A percentile compares a stretch with the other conserved stretches of the same genome.
phyloP scores from a whole-genome alignment of 2,329 filamentous ascomycete genomes.

The Colletotrichum paranaense region DNA sequence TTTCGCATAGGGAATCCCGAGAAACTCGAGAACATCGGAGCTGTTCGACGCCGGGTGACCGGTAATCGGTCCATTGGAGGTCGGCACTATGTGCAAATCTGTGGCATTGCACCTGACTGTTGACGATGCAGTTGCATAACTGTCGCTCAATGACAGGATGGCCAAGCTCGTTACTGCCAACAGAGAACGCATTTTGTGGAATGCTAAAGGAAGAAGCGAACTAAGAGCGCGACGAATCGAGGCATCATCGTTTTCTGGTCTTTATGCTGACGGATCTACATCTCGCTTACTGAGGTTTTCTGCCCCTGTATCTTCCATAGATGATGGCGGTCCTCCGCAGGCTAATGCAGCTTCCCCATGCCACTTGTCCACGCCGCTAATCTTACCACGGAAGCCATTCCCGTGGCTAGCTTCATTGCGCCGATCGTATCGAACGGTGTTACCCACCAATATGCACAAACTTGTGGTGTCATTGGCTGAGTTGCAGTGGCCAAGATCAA shows the following conservation, averaged over 20 bases:
- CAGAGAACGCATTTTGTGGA: not conserved
- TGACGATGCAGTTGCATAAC: not conserved
- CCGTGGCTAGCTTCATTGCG: conserved; percentile 3
- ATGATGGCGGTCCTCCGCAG: not conserved
- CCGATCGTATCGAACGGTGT: not conserved
- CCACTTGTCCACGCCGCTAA: not conserved
- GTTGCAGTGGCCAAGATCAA: not conserved
- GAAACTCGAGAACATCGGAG: conserved; percentile 48
- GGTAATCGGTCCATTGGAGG: conserved; percentile 47
- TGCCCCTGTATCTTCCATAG: not conserved
- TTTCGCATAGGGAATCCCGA: conserved; percentile 47
- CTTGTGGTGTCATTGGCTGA: not conserved
- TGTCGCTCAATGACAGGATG: not conserved
- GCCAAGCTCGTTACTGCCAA: not conserved
- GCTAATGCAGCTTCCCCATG: not conserved
- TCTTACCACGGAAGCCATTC: not conserved
- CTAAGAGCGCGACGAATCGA: not conserved
- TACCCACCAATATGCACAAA: not conserved
- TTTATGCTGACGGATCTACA: not conserved
- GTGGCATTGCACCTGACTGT: conserved; percentile 24
- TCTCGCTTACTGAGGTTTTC: not conserved
- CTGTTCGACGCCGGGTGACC: conserved; percentile 46
- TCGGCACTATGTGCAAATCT: conserved; percentile 41
- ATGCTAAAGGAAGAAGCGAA: not conserved
- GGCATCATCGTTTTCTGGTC: not conserved